phyloP scores from a whole-genome alignment of 2,329 filamentous ascomycete species.

The Xylariaceae sp. region DNA sequence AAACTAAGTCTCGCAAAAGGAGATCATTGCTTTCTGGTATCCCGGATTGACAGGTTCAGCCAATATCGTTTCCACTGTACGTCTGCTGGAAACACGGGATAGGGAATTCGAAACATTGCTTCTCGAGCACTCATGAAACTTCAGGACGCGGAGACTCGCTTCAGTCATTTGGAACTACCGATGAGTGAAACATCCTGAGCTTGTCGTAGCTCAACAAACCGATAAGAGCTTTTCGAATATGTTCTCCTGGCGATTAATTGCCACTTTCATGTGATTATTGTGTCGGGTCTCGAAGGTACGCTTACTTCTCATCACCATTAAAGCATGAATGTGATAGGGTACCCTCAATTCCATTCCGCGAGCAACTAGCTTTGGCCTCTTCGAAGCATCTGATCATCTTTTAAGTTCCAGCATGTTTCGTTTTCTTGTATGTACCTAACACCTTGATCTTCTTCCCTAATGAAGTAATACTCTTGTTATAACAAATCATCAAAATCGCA shows the following conservation, averaged over 20 bases:
- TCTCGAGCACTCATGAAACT: neutral
- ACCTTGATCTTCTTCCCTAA: neutral
- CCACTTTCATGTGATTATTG: neutral
- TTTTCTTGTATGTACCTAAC: constrained; percentile 11
- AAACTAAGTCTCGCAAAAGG: neutral
- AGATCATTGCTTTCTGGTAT: neutral
- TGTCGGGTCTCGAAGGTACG: neutral
- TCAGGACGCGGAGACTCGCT: too few relatives aligned
- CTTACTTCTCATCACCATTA: neutral
- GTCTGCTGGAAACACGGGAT: neutral
- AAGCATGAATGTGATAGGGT: constrained; percentile 17
- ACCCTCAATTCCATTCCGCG: constrained; percentile 1
- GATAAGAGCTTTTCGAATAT: neutral
- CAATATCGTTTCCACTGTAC: neutral
- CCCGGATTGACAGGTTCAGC: neutral
- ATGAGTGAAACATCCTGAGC: too few relatives aligned
- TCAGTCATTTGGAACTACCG: too few relatives aligned
- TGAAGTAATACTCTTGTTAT: neutral
- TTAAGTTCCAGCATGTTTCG: constrained; percentile 7
- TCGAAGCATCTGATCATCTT: constrained; percentile 11
- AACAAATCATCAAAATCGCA: neutral
- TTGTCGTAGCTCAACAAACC: neutral
- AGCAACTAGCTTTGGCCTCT: constrained; percentile 8
- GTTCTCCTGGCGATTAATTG: neutral
- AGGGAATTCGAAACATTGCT: constrained; percentile 1